Evolutionary conservation across 164 flowering plant genomes (phyloP).

Genomic region (Paratinospora sagittata): DNA sequence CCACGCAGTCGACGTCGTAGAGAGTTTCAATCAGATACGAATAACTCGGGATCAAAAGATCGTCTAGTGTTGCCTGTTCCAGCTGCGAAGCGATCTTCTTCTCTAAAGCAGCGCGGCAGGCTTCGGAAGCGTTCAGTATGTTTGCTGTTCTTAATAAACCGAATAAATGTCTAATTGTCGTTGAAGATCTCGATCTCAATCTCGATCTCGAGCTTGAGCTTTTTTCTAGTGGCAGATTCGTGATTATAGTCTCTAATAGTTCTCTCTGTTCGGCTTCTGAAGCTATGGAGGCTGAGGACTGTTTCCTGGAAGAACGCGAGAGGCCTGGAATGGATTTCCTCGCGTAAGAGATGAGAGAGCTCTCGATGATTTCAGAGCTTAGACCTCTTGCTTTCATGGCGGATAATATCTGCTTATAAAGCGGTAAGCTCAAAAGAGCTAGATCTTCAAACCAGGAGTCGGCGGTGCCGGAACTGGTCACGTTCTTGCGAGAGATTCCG

Average conservation of each 20-base stretch:
- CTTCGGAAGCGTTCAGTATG: slow-evolving; percentile 54
- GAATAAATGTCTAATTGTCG: slow-evolving; percentile 44
- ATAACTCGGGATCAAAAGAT: slow-evolving; percentile 72
- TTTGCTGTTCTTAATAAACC: slow-evolving; percentile 66
- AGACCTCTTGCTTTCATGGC: slow-evolving; percentile 51
- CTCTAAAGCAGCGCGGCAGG: slow-evolving; percentile 42
- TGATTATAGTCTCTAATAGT: slow-evolving; percentile 49
- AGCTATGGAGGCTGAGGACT: slow-evolving; percentile 31
- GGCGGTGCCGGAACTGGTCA: not conserved
- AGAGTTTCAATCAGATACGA: slow-evolving; percentile 67
- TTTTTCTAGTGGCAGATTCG: slow-evolving; percentile 50
- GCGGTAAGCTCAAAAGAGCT: slow-evolving; percentile 32
- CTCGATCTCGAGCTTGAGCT: slow-evolving; percentile 17
- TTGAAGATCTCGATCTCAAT: slow-evolving; percentile 21
- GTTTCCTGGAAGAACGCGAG: slow-evolving; percentile 46
- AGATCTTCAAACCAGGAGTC: slow-evolving; percentile 64
- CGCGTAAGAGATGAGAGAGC: slow-evolving; percentile 55
- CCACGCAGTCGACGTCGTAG: slow-evolving; percentile 70
- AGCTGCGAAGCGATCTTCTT: slow-evolving; percentile 62
- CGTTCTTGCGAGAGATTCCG: slow-evolving; percentile 18
- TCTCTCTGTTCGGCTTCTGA: slow-evolving; percentile 63
- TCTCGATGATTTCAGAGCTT: slow-evolving; percentile 51
- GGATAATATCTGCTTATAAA: slow-evolving; percentile 48
- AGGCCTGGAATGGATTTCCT: slow-evolving; percentile 64
- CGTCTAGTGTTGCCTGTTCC: slow-evolving; percentile 72